Conservation (phyloP, 192 early-diverging fungal genomes). For the Rhizophagus sp. region DNA sequence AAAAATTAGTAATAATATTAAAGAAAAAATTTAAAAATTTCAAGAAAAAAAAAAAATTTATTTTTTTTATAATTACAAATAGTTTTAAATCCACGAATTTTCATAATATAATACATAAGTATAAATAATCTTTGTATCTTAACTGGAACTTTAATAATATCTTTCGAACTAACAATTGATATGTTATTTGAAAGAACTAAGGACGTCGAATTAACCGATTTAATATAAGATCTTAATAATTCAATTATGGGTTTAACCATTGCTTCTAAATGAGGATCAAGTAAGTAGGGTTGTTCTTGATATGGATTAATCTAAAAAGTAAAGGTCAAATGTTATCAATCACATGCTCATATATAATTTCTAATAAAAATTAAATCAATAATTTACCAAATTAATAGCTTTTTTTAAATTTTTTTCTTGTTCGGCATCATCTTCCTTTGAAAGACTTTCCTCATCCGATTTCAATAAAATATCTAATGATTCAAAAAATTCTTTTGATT, state of each 20-base stretch:
- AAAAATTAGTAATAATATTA: neutral
- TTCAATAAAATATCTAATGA: constrained; percentile 2
- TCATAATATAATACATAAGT: constrained; percentile 77
- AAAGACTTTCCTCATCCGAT: neutral
- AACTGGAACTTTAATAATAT: constrained; percentile 17
- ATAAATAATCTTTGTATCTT: constrained; percentile 40
- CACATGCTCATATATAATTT: neutral
- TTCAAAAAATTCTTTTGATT: constrained; percentile 22
- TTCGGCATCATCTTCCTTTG: constrained; percentile 1
- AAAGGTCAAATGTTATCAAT: neutral
- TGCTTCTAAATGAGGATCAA: constrained; percentile 72
- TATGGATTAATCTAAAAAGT: constrained; percentile 52
- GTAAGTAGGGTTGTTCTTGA: constrained; percentile 76
- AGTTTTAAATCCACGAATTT: constrained; percentile 89
- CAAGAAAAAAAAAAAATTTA: neutral
- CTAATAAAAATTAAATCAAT: no score
- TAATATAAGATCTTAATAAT: constrained; percentile 51
- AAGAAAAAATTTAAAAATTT: neutral
- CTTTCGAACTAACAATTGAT: constrained; percentile 24
- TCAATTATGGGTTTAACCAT: constrained; percentile 63
- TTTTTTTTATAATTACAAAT: constrained; percentile 51
- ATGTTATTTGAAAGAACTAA: constrained; percentile 13
- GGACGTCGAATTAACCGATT: neutral
- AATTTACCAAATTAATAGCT: constrained; percentile 15
- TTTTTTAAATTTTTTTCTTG: constrained; percentile 23